Evolutionary conservation across 352 stramenopile species (phyloP), one percentile per base, ranked within the genome.

Genomic region (Globisporangium iwayamae): DNA sequence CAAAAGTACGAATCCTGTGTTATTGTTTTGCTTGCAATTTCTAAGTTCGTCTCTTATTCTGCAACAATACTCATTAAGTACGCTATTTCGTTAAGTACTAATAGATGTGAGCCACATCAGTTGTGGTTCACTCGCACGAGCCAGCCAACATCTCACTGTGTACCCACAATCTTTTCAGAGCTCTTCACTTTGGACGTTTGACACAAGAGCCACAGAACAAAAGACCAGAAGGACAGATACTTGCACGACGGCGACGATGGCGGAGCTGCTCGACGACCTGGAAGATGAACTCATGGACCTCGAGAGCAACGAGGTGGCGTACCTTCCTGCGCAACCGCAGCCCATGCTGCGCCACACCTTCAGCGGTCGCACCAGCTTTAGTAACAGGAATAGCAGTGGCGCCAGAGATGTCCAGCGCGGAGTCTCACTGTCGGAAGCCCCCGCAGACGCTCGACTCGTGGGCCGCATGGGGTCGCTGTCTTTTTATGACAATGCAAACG

Each of bases 211-310:
- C 7, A 3, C 18, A 20, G 10, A 30, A 36, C 10, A 18, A 55
- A 6, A 13, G 25, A 28, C 25, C 25, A 28, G 25, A 28, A 28
- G 25, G 25, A 28, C 25, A 28, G 25, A 28, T 2, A n/a, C 28
- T 56, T 43, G 43, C 51, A 61, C 53, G 56, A 38, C 39, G 1
- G 36, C n/a, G 20, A 55, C 57, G 57, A 66, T 48, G 65, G 51
- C 51, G 51, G 51, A 56, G 51, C 51, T 56, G 30, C 51, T 43
- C 28, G 51, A 72, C 52, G 77, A 89, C 59, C 65, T 90, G 34
- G 81, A 90, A 51, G 72, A 66, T 18, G 78, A 90, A 68, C 66
- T 90, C 45, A 88, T 90, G 81, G 76, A 87, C 50, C 66, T 90
- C 55, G 71, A 62, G 22, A 81, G 64, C 55, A 90, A 88, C 59